These are phyloP conservation scores for Pittosporum tobira DNA, from an alignment of 129 eudicot species.

Conservation along the genomic window DNA sequence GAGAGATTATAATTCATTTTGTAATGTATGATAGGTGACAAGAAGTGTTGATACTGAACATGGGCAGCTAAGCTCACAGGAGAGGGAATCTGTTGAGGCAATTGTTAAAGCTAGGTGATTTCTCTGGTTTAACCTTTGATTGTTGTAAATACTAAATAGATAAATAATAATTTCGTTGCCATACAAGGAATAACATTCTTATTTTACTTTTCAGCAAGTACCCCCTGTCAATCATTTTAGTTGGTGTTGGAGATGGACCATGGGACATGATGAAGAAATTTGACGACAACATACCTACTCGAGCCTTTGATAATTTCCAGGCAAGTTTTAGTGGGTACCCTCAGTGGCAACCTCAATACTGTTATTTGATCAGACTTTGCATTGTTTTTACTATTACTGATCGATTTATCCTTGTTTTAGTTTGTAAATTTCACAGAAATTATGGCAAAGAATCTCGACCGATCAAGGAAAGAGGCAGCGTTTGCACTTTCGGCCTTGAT, in stretches of 20 bases:
- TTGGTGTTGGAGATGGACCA: no score
- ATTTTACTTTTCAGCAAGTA: constrained; percentile 43
- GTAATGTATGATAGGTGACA: constrained; percentile 46
- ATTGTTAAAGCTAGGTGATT: constrained; percentile 90
- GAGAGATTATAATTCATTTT: no score
- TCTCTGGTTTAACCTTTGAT: no score
- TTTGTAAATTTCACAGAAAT: constrained; percentile 90
- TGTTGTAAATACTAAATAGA: no score
- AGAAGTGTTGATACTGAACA: constrained; percentile 70
- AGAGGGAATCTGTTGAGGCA: constrained; percentile 65
- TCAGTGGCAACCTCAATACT: no score
- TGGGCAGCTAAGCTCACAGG: constrained; percentile 68
- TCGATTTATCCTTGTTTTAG: constrained; percentile 35
- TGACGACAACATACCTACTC: no score
- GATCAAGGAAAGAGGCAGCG: constrained; percentile 59
- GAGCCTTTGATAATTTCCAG: constrained; percentile 83
- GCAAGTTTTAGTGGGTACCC: constrained; percentile 21
- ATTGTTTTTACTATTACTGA: no score
- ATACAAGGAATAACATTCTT: constrained; percentile 1
- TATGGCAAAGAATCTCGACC: constrained; percentile 42
- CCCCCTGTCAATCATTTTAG: constrained; percentile 64
- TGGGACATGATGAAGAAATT: no score
- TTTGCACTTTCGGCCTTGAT: constrained; percentile 85
- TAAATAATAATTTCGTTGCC: not conserved
- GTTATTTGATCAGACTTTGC: no score